phyloP scores from a whole-genome alignment of 1,284 basidiomycete species.

The Cryptococcus jaspeensis region DNA sequence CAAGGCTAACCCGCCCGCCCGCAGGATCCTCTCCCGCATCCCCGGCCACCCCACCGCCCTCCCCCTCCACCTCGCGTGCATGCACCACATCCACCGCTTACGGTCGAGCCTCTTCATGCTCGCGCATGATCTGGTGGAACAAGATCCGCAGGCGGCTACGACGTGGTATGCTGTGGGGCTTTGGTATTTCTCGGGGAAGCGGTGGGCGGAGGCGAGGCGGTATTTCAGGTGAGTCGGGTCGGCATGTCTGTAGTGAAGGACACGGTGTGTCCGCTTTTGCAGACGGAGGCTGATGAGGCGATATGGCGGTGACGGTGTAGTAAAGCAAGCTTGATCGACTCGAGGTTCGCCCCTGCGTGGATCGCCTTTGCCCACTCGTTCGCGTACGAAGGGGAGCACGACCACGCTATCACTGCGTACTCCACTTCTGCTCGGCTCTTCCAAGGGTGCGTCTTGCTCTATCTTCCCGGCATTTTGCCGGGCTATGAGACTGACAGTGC shows the following conservation, averaged over 20 bases:
- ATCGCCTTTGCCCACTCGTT: constrained; percentile 97
- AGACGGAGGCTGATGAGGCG: constrained; percentile 9
- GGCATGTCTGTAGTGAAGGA: background rate
- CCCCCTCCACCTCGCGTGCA: constrained; percentile 93
- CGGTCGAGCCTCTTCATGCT: constrained; percentile 91
- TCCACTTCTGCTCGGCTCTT: constrained; percentile 94
- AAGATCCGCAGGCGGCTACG: constrained; percentile 84
- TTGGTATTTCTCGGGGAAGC: constrained; percentile 85
- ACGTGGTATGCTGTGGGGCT: constrained; percentile 99
- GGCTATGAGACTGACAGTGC: background rate
- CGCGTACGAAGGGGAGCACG: constrained; percentile 94
- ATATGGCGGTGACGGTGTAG: constrained; percentile 51
- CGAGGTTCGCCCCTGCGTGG: constrained; percentile 94
- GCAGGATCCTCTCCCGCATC: constrained; percentile 75
- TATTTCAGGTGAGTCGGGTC: constrained; percentile 73
- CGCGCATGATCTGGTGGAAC: constrained; percentile 91
- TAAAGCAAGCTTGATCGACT: constrained; percentile 96
- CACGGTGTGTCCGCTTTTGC: too few species aligned
- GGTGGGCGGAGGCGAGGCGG: constrained; percentile 84
- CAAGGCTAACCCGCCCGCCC: background rate
- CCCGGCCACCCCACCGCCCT: constrained; percentile 81
- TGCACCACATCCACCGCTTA: constrained; percentile 88
- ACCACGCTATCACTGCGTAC: constrained; percentile 96
- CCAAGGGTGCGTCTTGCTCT: constrained; percentile 66
- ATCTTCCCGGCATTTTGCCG: background rate